Percentiles rank a stretch among this genome's conserved stretches.
Evolutionary conservation across 257 asterid genomes (phyloP).

Genomic region (Solanum virginianum): DNA sequence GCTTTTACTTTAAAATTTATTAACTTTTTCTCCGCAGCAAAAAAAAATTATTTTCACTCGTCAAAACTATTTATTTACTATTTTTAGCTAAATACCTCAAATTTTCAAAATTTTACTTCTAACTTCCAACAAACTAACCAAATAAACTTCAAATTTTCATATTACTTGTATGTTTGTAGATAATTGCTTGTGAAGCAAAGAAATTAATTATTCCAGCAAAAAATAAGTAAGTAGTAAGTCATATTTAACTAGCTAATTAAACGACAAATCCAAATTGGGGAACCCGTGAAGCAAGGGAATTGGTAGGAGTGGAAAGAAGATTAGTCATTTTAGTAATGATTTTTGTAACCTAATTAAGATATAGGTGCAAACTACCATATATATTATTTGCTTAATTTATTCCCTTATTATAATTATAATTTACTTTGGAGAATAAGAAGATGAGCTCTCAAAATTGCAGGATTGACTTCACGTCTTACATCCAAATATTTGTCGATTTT

Average conservation of each 20-base stretch:
- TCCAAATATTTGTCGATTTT: background rate
- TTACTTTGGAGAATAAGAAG: background rate
- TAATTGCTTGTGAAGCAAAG: background rate
- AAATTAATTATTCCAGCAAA: background rate
- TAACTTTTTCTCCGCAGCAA: background rate
- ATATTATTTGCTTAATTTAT: background rate
- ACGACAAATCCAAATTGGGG: background rate
- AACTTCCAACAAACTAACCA: background rate
- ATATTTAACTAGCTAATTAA: background rate
- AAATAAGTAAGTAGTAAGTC: no score
- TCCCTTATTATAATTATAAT: background rate
- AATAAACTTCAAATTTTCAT: background rate
- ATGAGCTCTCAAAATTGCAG: background rate
- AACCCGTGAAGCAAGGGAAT: conserved; percentile 1
- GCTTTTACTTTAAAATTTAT: background rate
- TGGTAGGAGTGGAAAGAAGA: background rate
- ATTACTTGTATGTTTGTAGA: background rate
- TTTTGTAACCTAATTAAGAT: background rate
- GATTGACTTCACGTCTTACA: background rate
- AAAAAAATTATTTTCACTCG: background rate
- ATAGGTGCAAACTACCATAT: background rate
- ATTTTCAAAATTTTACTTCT: background rate
- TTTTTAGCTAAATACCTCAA: background rate
- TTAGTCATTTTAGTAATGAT: background rate
- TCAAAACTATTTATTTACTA: background rate